A percentile compares a stretch with the other conserved stretches of the same genome.
Evolutionary conservation across 176 grass and related monocot species (phyloP).

Genomic region (Dendrocalamus sinicus): DNA sequence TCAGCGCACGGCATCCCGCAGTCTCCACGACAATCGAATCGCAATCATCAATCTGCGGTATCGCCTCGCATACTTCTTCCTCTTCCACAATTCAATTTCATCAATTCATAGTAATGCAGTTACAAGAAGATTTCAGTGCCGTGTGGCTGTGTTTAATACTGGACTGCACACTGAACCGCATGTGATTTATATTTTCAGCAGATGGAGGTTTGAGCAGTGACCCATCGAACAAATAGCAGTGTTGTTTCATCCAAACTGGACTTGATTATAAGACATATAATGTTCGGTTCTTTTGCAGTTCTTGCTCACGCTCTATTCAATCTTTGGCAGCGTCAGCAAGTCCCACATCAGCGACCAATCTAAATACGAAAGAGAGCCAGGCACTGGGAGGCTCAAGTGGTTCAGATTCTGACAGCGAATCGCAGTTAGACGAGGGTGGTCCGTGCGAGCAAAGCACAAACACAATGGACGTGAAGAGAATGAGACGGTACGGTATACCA

Average conservation of each 20-base stretch:
- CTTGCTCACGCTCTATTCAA: conserved; percentile 34
- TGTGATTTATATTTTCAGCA: background rate
- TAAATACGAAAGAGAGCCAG: conserved; percentile 68
- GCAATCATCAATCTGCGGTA: conserved; percentile 76
- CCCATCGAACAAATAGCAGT: background rate
- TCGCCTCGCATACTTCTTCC: background rate
- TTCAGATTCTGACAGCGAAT: conserved; percentile 83
- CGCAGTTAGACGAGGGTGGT: conserved; percentile 60
- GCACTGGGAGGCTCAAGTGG: conserved; percentile 68
- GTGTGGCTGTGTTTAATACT: background rate
- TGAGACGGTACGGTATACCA: conserved; percentile 77
- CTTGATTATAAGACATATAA: background rate
- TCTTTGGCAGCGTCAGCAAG: conserved; percentile 60
- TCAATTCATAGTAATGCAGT: background rate
- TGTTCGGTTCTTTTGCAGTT: conserved; percentile 9
- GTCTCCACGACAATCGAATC: conserved; percentile 81
- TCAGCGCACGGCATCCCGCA: conserved; percentile 47
- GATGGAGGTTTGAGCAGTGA: background rate
- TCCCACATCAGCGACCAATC: conserved; percentile 75
- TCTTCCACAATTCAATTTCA: conserved; percentile 1
- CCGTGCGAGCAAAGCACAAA: conserved; percentile 69
- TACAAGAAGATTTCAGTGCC: background rate
- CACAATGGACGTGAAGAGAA: conserved; percentile 66
- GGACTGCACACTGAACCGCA: background rate
- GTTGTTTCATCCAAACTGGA: conserved; percentile 7